These are phyloP conservation scores for Tarenaya hassleriana DNA, from an alignment of 345 rosid species.

Conservation along the genomic window DNA sequence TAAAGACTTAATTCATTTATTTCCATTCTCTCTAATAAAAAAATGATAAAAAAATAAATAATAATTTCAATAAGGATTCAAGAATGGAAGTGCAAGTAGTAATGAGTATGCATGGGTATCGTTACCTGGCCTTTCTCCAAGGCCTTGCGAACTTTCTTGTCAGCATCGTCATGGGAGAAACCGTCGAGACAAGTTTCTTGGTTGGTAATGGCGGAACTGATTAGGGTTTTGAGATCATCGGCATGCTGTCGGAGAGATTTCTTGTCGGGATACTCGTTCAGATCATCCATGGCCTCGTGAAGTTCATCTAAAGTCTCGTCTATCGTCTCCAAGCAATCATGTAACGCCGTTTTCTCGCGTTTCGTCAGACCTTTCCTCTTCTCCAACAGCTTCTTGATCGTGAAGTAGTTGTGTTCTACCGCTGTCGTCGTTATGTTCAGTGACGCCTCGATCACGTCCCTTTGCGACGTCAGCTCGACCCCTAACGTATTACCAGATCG, in stretches of 20 bases:
- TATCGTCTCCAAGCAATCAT: constrained; percentile 69
- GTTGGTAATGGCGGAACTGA: constrained; percentile 87
- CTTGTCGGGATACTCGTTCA: constrained; percentile 45
- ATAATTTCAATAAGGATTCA: no score
- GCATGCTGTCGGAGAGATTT: constrained; percentile 55
- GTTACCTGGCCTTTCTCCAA: constrained; percentile 36
- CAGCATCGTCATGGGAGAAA: constrained; percentile 52
- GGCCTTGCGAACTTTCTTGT: constrained; percentile 37
- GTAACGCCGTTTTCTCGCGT: constrained; percentile 64
- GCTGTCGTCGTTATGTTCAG: constrained; percentile 32
- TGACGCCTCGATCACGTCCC: constrained; percentile 39
- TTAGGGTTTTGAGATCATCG: constrained; percentile 66
- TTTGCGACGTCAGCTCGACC: constrained; percentile 22
- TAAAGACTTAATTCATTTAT: no score
- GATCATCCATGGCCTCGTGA: constrained; percentile 42
- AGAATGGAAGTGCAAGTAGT: no score
- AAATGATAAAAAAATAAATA: no score
- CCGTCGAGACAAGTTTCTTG: constrained; percentile 80
- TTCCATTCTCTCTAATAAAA: no score
- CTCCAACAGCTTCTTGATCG: constrained; percentile 25
- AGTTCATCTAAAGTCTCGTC: constrained; percentile 79
- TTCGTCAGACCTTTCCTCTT: constrained; percentile 30
- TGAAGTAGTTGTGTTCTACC: constrained; percentile 29
- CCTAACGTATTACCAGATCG: background rate
- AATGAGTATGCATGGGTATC: no score